Percentiles rank a stretch among this genome's conserved stretches.
phyloP scores from a whole-genome alignment of 257 asterid species.

The Anisodus tanguticus region DNA sequence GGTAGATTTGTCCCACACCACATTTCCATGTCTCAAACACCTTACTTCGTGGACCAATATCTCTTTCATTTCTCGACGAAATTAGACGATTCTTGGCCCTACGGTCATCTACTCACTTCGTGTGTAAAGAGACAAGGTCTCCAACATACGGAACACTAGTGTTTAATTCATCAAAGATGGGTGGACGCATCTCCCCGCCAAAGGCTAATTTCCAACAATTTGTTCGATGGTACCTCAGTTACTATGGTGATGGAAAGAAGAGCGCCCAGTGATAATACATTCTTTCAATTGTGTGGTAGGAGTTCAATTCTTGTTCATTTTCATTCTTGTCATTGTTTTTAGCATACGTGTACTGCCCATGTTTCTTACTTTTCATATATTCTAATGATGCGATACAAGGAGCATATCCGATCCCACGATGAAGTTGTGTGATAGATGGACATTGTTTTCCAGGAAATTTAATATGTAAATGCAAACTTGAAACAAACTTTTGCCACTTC shows the following conservation, averaged over 20 bases:
- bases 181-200: too few species aligned
- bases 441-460: conserved; percentile 37
- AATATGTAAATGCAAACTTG: conserved; percentile 36
- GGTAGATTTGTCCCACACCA: too few species aligned
- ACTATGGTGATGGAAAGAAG: conserved; percentile 62
- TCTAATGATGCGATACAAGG: conserved; percentile 40
- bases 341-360: conserved; percentile 24
- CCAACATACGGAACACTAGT: too few species aligned
- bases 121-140: too few species aligned
- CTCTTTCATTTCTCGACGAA: too few species aligned
- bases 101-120: too few species aligned
- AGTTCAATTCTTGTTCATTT: conserved; percentile 43
- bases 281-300: conserved; percentile 39
- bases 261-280: conserved; percentile 44
- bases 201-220: too few species aligned
- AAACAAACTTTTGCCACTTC: conserved; percentile 43
- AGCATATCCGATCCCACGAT: conserved; percentile 39
- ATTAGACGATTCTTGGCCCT: too few species aligned
- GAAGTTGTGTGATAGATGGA: conserved; percentile 42
- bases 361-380: conserved; percentile 25
- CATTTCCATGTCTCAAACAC: too few species aligned
- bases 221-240: conserved; percentile 61
- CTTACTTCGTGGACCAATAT: too few species aligned
- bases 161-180: too few species aligned
- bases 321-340: conserved; percentile 46